A percentile compares a stretch with the other conserved stretches of the same genome.
These are phyloP conservation scores for Penicillium tannophilum DNA, from an alignment of 495 filamentous ascomycete species.

Conservation along the genomic window DNA sequence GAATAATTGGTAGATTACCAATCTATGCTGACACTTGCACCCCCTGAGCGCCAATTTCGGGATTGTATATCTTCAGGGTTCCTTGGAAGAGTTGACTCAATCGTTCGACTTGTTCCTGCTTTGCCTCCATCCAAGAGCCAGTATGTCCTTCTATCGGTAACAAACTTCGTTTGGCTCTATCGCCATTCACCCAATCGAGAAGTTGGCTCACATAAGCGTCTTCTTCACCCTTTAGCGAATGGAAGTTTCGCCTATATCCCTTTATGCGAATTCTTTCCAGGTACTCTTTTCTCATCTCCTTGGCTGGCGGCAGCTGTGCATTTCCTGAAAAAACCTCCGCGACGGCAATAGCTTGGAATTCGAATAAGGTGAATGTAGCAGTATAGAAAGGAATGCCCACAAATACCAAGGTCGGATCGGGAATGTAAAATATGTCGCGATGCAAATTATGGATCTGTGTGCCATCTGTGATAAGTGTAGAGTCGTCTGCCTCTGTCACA, in stretches of 20 bases:
- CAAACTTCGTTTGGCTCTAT: conserved; percentile 30
- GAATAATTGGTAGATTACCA: too few species aligned
- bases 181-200: conserved; percentile 54
- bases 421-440: conserved; percentile 68
- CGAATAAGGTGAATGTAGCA: conserved; percentile 65
- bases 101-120: conserved; percentile 29
- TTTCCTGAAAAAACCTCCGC: conserved; percentile 57
- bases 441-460: conserved; percentile 67
- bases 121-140: conserved; percentile 43
- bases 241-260: conserved; percentile 55
- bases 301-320: conserved; percentile 48
- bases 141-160: conserved; percentile 47
- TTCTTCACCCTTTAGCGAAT: conserved; percentile 55
- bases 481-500: conserved; percentile 44
- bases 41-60: conserved; percentile 8
- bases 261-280: conserved; percentile 40
- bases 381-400: conserved; percentile 63
- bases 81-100: conserved; percentile 18
- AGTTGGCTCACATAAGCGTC: conserved; percentile 57
- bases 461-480: conserved; percentile 62
- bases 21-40: conserved; percentile 12
- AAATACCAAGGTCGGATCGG: conserved; percentile 62
- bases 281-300: conserved; percentile 57
- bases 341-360: conserved; percentile 64
- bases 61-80: conserved; percentile 9